These are phyloP conservation scores for Takakia lepidozioides DNA, from an alignment of 225 moss, liverwort and hornwort species.

Conservation along the genomic window DNA sequence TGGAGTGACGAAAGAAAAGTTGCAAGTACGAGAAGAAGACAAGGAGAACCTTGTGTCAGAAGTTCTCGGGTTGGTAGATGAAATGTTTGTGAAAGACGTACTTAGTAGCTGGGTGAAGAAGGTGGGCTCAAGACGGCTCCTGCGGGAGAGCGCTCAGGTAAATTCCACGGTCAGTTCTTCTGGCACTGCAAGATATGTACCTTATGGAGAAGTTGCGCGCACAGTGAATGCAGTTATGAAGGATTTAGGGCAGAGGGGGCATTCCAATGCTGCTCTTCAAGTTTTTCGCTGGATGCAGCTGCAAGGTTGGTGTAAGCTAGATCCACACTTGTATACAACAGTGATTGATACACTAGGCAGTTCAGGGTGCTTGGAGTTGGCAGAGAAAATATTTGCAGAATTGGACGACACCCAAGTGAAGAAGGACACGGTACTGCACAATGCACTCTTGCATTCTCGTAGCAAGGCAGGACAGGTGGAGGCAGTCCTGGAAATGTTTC, in stretches of 20 bases:
- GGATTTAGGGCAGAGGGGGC: slow-evolving; percentile 61
- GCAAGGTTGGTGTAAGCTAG: slow-evolving; percentile 83
- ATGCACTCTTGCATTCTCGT: slow-evolving; percentile 71
- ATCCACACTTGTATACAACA: slow-evolving; percentile 91
- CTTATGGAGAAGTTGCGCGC: slow-evolving; percentile 74
- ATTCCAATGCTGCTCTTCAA: slow-evolving; percentile 50
- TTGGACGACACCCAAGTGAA: slow-evolving; percentile 54
- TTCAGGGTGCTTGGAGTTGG: slow-evolving; percentile 72
- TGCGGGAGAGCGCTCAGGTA: slow-evolving; percentile 10
- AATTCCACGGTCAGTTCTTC: not conserved
- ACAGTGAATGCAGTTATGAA: slow-evolving; percentile 81
- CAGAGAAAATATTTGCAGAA: slow-evolving; percentile 70
- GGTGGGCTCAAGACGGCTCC: slow-evolving; percentile 30
- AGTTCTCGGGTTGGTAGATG: slow-evolving; percentile 35
- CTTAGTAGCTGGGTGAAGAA: slow-evolving; percentile 61
- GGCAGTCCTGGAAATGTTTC: slow-evolving; percentile 52
- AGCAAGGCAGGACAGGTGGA: slow-evolving; percentile 84
- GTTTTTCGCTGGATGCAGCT: slow-evolving; percentile 92
- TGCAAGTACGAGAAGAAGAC: slow-evolving; percentile 44
- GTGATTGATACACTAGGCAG: slow-evolving; percentile 71
- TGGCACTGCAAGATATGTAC: slow-evolving; percentile 32
- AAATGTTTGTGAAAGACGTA: slow-evolving; percentile 30
- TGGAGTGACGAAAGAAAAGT: slow-evolving; percentile 25
- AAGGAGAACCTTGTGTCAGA: slow-evolving; percentile 28
- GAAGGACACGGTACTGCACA: slow-evolving; percentile 70